Evolutionary conservation across 2,329 filamentous ascomycete species (phyloP), one percentile per base, ranked within the genome.

Genomic region (Verticillium isaacii): DNA sequence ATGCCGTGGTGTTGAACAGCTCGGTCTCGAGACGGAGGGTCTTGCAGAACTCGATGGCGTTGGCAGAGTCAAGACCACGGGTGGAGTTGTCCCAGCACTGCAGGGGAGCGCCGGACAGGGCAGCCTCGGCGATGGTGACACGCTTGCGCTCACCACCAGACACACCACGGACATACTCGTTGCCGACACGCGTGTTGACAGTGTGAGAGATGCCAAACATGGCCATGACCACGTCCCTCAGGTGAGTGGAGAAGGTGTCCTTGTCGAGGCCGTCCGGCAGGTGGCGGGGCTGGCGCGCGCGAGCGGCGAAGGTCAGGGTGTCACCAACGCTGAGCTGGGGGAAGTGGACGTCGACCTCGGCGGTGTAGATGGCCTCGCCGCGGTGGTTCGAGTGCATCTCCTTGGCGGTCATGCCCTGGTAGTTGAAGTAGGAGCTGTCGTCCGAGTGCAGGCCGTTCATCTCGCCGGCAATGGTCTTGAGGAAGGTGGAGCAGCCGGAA

Each of bases 341-440:
- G 70, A 93, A 93, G 75, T 93, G 90, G 5, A 90, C 88, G 71
- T 96, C 92, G 39, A 91, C 88, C 73, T 95, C 91, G 63, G 90
- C 90, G 0, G 90, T 93, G 76, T 95, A 95, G 72, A 95, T 93
- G 64, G 90, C 90, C 75, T 96, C 92, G 66, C 92, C 92, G 32
- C 90, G 88, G 77, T 94, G 93, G 64, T 85, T 80, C 12, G 85
- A 85, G 75, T 90, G 86, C 90, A 95, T 94, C 71, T 92, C 85
- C 70, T 90, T 77, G 61, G 90, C 83, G 2, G 85, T 78, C 69
- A 92, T 82, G 67, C 87, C 89, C 73, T 95, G 89, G 71, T 96
- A 96, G 76, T 96, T 94, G 71, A 96, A 86, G 65, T 91, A 86
- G 0, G 90, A 88, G 12, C 80, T 77, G 3, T 89, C 77, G 57